These are phyloP conservation scores for Yamadazyma friedrichii DNA, from an alignment of 1,139 yeast species.

Conservation along the genomic window DNA sequence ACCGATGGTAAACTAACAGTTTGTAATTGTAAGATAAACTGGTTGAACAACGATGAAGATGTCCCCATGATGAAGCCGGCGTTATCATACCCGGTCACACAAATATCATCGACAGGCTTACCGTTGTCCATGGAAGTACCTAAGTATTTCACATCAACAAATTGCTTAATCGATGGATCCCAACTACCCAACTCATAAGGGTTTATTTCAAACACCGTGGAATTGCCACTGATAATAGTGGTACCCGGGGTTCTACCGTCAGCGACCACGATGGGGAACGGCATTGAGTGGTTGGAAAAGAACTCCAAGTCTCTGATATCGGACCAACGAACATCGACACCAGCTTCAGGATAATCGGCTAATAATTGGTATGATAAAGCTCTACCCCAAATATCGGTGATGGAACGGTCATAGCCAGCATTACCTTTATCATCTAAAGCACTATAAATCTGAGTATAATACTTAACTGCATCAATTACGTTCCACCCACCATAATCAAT, in stretches of 20 bases:
- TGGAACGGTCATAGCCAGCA: constrained; percentile 74
- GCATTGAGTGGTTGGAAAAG: constrained; percentile 64
- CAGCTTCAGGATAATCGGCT: constrained; percentile 52
- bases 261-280: constrained; percentile 79
- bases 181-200: constrained; percentile 88
- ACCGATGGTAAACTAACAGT: constrained; percentile 53
- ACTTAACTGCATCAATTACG: constrained; percentile 52
- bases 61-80: constrained; percentile 85
- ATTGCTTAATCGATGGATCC: constrained; percentile 74
- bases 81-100: constrained; percentile 74
- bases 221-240: constrained; percentile 54
- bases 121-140: constrained; percentile 72
- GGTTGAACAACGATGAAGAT: constrained; percentile 78
- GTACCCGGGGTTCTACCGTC: constrained; percentile 77
- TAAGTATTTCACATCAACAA: constrained; percentile 66
- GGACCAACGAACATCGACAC: constrained; percentile 66
- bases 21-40: constrained; percentile 64
- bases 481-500: constrained; percentile 71
- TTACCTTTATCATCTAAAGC: constrained; percentile 59
- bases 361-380: constrained; percentile 78
- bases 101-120: constrained; percentile 37
- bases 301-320: constrained; percentile 52
- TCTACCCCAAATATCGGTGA: constrained; percentile 96
- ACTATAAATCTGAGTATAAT: constrained; percentile 53
- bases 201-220: constrained; percentile 75